Evolutionary conservation across 768 basidiomycete genomes (phyloP).

Genomic region (Mycena galopus): DNA sequence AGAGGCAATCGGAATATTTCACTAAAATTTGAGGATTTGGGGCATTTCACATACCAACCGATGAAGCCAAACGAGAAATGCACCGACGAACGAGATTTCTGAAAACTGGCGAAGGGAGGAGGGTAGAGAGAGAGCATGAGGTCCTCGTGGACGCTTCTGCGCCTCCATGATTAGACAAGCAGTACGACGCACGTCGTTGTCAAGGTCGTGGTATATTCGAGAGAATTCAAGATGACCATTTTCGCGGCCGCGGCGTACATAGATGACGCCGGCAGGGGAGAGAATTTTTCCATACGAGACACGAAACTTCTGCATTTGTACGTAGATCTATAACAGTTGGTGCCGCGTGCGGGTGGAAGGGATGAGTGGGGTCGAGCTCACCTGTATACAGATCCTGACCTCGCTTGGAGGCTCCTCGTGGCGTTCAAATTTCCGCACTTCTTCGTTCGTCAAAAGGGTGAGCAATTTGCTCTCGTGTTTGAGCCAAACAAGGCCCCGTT

Average conservation of each 20-base stretch:
- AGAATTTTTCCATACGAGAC: not conserved
- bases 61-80: not conserved
- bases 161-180: slow-evolving; percentile 4
- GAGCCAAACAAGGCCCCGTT: not conserved
- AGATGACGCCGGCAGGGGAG: not conserved
- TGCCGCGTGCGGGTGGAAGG: not conserved
- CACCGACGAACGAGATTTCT: not conserved
- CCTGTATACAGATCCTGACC: not conserved
- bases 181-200: not conserved
- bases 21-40: not conserved
- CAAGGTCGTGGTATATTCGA: not conserved
- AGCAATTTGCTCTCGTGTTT: not conserved
- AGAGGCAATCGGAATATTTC: not conserved
- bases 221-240: not conserved
- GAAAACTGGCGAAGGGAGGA: not conserved
- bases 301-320: not conserved
- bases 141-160: not conserved
- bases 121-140: not conserved
- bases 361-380: not conserved
- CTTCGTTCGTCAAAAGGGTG: not conserved
- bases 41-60: not conserved
- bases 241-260: not conserved
- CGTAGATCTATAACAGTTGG: not conserved
- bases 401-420: not conserved
- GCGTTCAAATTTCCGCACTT: not conserved